Evolutionary conservation across 345 rosid genomes (phyloP).

Genomic region (Aquilaria sinensis): DNA sequence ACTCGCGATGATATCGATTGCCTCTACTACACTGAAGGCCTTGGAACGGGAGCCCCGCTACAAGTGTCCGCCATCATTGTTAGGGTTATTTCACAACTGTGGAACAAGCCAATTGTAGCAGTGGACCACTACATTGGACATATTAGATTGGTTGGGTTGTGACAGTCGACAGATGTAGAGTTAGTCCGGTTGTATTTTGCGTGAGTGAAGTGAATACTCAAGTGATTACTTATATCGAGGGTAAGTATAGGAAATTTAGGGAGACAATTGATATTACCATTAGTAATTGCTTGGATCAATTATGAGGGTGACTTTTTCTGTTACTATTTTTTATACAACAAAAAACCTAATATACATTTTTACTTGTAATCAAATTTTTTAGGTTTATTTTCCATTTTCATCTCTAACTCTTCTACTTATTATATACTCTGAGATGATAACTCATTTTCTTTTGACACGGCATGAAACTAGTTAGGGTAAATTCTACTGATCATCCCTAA

Average conservation of each 20-base stretch:
- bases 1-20: constrained; percentile 76
- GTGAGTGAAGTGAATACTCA: constrained; percentile 98
- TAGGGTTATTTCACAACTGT: constrained; percentile 70
- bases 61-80: constrained; percentile 80
- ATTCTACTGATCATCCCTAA: too few species aligned
- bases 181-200: constrained; percentile 87
- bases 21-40: constrained; percentile 90
- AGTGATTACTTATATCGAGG: constrained; percentile 96
- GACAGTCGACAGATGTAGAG: constrained; percentile 47
- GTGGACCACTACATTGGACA: constrained; percentile 98
- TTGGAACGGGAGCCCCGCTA: constrained; percentile 93
- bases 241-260: constrained; percentile 75
- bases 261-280: constrained; percentile 99
- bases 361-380: too few species aligned
- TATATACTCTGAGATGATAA: too few species aligned
- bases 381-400: too few species aligned
- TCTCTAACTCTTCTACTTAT: too few species aligned
- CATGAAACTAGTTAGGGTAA: too few species aligned
- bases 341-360: too few species aligned
- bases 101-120: constrained; percentile 85
- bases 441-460: too few species aligned
- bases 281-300: constrained; percentile 94
- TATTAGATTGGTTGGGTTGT: constrained; percentile 94
- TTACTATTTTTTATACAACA: too few species aligned
- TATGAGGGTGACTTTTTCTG: constrained; percentile 77